Percentiles rank a stretch among this genome's conserved stretches.
These are phyloP conservation scores for Rhazya stricta DNA, from an alignment of 257 asterid species.

Conservation along the genomic window DNA sequence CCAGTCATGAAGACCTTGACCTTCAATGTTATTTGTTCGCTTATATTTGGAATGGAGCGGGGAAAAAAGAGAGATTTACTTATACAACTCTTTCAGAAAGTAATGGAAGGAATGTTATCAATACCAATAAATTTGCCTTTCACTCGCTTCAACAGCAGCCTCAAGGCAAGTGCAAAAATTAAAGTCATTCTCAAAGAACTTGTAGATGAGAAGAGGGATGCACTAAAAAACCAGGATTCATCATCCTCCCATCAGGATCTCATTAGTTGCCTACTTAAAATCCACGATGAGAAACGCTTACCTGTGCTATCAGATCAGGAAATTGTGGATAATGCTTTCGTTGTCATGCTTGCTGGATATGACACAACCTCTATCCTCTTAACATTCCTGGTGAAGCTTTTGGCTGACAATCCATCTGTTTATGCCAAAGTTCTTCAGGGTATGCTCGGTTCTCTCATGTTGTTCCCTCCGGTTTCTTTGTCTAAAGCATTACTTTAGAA, in stretches of 20 bases:
- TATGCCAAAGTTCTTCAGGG: conserved; percentile 3
- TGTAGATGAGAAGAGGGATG: conserved; percentile 1
- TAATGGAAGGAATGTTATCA: conserved; percentile 18
- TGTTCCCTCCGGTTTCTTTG: too few relatives aligned
- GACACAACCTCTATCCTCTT: conserved; percentile 29
- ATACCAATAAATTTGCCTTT: conserved; percentile 15
- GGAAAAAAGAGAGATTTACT: conserved; percentile 21
- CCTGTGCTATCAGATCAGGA: conserved; percentile 14
- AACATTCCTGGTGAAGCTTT: conserved; percentile 31
- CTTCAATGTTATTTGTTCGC: conserved; percentile 19
- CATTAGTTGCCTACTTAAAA: conserved; percentile 8
- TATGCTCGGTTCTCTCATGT: not conserved
- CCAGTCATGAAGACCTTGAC: conserved; percentile 25
- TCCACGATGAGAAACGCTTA: not conserved
- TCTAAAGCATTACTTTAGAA: too few relatives aligned
- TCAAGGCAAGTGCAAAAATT: conserved; percentile 11
- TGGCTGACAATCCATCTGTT: conserved; percentile 22
- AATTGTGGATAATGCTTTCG: conserved; percentile 10
- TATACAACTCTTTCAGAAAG: conserved; percentile 5
- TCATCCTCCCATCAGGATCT: conserved; percentile 4
- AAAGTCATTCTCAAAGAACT: conserved; percentile 8
- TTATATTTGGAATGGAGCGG: conserved; percentile 20
- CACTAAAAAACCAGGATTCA: not conserved
- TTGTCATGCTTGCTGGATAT: conserved; percentile 28
- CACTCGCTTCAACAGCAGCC: conserved; percentile 16